Evolutionary conservation across 176 grass and related monocot species (phyloP).

Genomic region (Oryza brachyantha): DNA sequence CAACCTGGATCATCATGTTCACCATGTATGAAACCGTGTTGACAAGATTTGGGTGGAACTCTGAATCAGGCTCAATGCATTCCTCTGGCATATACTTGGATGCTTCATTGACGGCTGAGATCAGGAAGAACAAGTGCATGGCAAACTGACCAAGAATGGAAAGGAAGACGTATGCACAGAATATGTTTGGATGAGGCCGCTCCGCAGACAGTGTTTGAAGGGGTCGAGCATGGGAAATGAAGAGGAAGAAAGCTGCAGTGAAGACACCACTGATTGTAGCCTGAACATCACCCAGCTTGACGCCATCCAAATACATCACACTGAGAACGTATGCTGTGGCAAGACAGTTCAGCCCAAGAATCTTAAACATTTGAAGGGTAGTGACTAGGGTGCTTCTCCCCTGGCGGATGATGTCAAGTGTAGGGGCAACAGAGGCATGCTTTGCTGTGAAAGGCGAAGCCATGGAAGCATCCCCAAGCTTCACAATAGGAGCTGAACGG

Average conservation of each 20-base stretch:
- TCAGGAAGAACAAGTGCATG: conserved; percentile 88
- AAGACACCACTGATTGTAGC: conserved; percentile 97
- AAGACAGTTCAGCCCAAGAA: conserved; percentile 98
- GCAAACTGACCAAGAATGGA: conserved; percentile 96
- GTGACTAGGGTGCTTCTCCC: conserved; percentile 94
- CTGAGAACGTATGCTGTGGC: conserved; percentile 95
- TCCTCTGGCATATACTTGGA: conserved; percentile 94
- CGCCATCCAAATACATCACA: conserved; percentile 97
- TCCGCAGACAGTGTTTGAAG: conserved; percentile 74
- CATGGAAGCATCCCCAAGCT: conserved; percentile 99
- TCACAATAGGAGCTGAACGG: conserved; percentile 63
- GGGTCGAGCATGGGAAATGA: conserved; percentile 95
- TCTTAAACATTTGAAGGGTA: conserved; percentile 99
- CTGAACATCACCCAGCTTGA: conserved; percentile 94
- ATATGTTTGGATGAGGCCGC: conserved; percentile 93
- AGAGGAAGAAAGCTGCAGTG: conserved; percentile 96
- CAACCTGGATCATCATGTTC: conserved; percentile 99
- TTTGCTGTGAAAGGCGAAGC: conserved; percentile 98
- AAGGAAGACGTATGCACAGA: conserved; percentile 84
- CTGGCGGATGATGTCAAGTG: conserved; percentile 95
- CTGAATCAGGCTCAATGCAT: conserved; percentile 90
- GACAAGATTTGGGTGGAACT: conserved; percentile 94
- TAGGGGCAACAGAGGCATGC: conserved; percentile 87
- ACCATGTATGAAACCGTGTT: conserved; percentile 99
- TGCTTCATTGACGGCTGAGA: conserved; percentile 84